Percentiles rank a stretch among this genome's conserved stretches.
phyloP scores from a whole-genome alignment of 805 yeast genomes.

The Saccharomyces eubayanus region DNA sequence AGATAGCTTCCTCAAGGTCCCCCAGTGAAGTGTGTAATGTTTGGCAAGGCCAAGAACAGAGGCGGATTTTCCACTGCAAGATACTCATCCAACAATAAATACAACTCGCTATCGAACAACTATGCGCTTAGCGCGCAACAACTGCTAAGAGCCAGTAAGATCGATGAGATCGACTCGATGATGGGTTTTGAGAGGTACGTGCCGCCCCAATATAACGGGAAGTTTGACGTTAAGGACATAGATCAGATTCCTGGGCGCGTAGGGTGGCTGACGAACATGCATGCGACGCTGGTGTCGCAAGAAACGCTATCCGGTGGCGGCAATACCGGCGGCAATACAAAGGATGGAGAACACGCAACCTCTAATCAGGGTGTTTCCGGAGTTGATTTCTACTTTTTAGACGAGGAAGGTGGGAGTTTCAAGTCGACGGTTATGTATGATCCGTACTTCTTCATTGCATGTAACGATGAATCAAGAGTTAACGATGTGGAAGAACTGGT shows the following conservation, averaged over 20 bases:
- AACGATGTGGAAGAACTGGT: conserved; percentile 80
- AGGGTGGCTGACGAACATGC: conserved; percentile 96
- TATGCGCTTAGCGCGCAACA: conserved; percentile 32
- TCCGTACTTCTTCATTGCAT: conserved; percentile 75
- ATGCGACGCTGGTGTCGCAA: conserved; percentile 63
- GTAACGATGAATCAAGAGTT: conserved; percentile 36
- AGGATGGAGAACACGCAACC: conserved; percentile 6
- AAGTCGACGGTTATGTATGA: conserved; percentile 75
- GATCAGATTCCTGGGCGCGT: conserved; percentile 23
- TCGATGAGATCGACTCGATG: conserved; percentile 61
- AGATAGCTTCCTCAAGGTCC: background rate
- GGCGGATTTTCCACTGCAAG: conserved; percentile 14
- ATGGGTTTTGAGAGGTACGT: conserved; percentile 87
- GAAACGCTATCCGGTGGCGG: conserved; percentile 24
- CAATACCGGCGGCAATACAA: conserved; percentile 7
- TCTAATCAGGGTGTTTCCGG: conserved; percentile 61
- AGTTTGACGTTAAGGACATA: conserved; percentile 8
- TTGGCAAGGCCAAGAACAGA: conserved; percentile 24
- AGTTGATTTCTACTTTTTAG: conserved; percentile 88
- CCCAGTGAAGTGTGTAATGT: background rate
- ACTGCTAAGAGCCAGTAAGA: conserved; percentile 45
- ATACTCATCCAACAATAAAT: conserved; percentile 7
- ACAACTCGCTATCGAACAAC: conserved; percentile 14
- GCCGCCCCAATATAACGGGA: conserved; percentile 46
- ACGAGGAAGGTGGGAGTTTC: conserved; percentile 94